A percentile compares a stretch with the other conserved stretches of the same genome.
Evolutionary conservation across 2,329 filamentous ascomycete species (phyloP).

Genomic region (Fusarium sp.): DNA sequence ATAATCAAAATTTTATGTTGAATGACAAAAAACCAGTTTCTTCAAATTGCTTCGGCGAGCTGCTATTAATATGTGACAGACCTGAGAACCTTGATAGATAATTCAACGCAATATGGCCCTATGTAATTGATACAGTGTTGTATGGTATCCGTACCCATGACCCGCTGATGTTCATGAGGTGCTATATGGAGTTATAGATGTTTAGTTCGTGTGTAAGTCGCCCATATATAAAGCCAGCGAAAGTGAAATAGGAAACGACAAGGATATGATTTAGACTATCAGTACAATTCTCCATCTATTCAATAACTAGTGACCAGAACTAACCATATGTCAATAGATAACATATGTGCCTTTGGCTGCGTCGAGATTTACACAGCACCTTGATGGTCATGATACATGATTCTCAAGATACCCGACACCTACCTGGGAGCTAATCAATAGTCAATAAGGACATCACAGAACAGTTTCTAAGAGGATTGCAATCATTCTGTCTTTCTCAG

Average conservation of each 20-base stretch:
- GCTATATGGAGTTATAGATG: background rate
- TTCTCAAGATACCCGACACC: background rate
- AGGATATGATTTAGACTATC: background rate
- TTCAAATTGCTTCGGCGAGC: background rate
- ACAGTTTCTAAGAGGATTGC: background rate
- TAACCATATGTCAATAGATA: background rate
- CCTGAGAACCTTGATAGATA: conserved; percentile 35
- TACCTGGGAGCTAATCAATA: background rate
- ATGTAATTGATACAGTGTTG: conserved; percentile 19
- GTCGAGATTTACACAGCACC: background rate
- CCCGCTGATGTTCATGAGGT: conserved; percentile 3
- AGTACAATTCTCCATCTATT: background rate
- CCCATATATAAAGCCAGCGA: background rate
- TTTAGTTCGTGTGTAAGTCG: background rate
- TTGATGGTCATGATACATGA: conserved; percentile 5
- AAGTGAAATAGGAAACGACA: background rate
- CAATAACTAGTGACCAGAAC: background rate
- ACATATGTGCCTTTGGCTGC: background rate
- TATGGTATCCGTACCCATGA: conserved; percentile 1
- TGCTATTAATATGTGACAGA: conserved; percentile 18
- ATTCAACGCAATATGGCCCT: background rate
- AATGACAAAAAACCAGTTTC: conserved; percentile 23
- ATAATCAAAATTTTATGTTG: conserved; percentile 36
- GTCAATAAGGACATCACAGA: background rate
- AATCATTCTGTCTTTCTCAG: background rate